Evolutionary conservation across 1,284 basidiomycete species (phyloP).

Genomic region (Exobasidium rhododendri): DNA sequence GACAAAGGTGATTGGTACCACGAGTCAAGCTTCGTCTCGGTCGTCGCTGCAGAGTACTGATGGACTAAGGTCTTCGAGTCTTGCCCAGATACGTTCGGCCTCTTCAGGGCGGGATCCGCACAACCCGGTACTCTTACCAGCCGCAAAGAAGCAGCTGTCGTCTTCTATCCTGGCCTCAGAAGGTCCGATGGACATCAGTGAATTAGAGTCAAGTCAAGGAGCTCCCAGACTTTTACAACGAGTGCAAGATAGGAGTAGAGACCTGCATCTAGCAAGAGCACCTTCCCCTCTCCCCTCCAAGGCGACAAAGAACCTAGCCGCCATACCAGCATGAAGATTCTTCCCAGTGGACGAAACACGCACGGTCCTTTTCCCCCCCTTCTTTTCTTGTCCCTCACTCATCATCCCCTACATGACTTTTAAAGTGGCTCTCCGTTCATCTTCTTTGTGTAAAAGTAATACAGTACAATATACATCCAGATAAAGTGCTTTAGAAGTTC

Average conservation of each 20-base stretch:
- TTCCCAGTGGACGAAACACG: no score
- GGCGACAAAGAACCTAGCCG: neutral
- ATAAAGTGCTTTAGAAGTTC: no score
- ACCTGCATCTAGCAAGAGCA: neutral
- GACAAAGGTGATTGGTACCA: neutral
- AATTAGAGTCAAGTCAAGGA: neutral
- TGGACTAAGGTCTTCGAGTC: neutral
- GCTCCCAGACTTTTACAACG: neutral
- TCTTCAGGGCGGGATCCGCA: no score
- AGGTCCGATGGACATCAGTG: conserved; percentile 11
- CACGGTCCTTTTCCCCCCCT: no score
- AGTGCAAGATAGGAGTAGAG: neutral
- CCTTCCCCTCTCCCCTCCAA: neutral
- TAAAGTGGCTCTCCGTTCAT: no score
- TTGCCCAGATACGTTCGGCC: neutral
- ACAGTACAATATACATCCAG: no score
- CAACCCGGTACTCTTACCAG: no score
- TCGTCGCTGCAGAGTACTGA: neutral
- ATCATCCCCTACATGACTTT: no score
- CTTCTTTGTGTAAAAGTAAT: no score
- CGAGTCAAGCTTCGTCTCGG: no score
- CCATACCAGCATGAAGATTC: neutral
- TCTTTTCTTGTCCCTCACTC: no score
- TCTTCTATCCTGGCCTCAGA: neutral
- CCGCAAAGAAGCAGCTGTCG: no score